Conservation (phyloP, 2,329 filamentous ascomycete genomes). For the Cyclaneusma minus region DNA sequence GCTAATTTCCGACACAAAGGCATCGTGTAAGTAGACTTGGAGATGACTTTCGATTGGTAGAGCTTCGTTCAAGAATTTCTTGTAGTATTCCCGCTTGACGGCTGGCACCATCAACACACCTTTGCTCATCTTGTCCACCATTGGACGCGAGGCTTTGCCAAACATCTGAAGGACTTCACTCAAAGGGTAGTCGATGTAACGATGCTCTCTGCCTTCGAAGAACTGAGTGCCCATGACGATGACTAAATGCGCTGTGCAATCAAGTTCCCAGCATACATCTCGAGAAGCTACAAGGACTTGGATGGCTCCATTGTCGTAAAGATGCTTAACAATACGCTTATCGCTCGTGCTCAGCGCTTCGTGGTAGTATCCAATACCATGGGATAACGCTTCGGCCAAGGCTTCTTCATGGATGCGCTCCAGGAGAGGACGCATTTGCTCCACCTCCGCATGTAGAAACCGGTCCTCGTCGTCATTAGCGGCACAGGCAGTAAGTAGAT, state of each 20-base stretch:
- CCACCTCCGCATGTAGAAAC: conserved; percentile 72
- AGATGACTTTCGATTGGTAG: conserved; percentile 90
- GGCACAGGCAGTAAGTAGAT: conserved; percentile 74
- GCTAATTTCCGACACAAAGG: conserved; percentile 93
- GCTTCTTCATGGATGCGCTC: conserved; percentile 74
- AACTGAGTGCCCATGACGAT: conserved; percentile 97
- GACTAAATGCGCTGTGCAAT: conserved; percentile 76
- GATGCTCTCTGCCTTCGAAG: conserved; percentile 90
- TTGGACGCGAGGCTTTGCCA: conserved; percentile 71
- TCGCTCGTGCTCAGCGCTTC: conserved; percentile 81
- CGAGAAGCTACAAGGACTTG: conserved; percentile 61
- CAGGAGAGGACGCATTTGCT: conserved; percentile 70
- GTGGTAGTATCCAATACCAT: conserved; percentile 95
- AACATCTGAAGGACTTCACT: conserved; percentile 97
- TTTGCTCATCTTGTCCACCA: conserved; percentile 64
- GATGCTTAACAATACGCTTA: conserved; percentile 83
- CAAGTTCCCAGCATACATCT: conserved; percentile 92
- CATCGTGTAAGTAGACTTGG: conserved; percentile 82
- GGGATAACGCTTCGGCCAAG: conserved; percentile 74
- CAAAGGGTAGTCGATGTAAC: conserved; percentile 91
- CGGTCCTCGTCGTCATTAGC: conserved; percentile 86
- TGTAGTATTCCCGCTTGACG: conserved; percentile 94
- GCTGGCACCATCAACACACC: conserved; percentile 95
- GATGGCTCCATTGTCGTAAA: conserved; percentile 63
- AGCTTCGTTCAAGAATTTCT: conserved; percentile 94